phyloP scores from a whole-genome alignment of 139 green algal species.

The Pseudopediastrum boryanum region DNA sequence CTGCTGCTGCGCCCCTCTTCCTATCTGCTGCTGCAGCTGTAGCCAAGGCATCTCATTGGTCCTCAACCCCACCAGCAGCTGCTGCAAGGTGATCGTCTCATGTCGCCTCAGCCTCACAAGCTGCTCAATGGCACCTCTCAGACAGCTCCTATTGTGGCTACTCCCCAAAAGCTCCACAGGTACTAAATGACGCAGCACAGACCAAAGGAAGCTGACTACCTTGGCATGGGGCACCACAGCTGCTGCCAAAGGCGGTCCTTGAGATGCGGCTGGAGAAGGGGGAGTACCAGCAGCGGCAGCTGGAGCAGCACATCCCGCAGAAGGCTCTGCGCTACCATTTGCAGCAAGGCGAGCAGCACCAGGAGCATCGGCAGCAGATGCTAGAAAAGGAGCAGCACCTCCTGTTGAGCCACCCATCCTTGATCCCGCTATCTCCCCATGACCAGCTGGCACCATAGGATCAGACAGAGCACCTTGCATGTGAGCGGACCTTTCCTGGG shows the following conservation, averaged over 20 bases:
- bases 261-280: no score
- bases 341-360: neutral
- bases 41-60: slow-evolving; percentile 50
- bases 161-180: slow-evolving; percentile 67
- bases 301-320: neutral
- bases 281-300: no score
- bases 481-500: no score
- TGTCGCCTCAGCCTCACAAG: slow-evolving; percentile 36
- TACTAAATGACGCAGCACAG: slow-evolving; percentile 58
- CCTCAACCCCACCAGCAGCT: slow-evolving; percentile 58
- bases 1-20: neutral
- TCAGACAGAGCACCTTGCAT: no score
- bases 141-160: slow-evolving; percentile 32
- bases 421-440: no score
- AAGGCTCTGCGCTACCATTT: neutral
- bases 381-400: neutral
- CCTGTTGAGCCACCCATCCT: neutral
- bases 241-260: no score
- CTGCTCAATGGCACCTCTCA: neutral
- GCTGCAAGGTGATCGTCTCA: slow-evolving; percentile 72
- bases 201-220: slow-evolving; percentile 77
- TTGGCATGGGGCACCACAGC: slow-evolving; percentile 46
- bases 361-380: neutral
- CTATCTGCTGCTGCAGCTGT: neutral
- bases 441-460: no score